phyloP scores from a whole-genome alignment of 441 rosid genomes.

The Theobroma grandiflorum region DNA sequence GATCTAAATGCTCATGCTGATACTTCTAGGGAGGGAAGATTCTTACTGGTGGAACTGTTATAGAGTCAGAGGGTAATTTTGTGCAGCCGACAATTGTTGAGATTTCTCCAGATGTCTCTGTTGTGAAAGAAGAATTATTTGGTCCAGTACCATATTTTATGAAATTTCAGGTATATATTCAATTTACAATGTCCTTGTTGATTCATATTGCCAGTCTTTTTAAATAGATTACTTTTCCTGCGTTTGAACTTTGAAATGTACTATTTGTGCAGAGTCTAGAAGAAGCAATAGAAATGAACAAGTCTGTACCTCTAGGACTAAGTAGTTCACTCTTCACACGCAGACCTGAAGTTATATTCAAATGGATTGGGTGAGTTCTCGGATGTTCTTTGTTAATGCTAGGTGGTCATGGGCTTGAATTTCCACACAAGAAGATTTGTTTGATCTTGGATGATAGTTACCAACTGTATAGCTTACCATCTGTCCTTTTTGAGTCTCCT shows the following conservation, averaged over 20 bases:
- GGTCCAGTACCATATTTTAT: slow-evolving; percentile 86
- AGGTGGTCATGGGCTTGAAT: too few species aligned
- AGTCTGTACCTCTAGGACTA: slow-evolving; percentile 90
- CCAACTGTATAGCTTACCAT: too few species aligned
- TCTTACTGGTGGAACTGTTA: slow-evolving; percentile 73
- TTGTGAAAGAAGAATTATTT: slow-evolving; percentile 89
- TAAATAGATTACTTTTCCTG: neutral
- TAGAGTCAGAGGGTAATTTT: slow-evolving; percentile 80
- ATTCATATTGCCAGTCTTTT: neutral
- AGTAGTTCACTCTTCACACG: slow-evolving; percentile 91
- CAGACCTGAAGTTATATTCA: slow-evolving; percentile 75
- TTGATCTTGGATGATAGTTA: too few species aligned
- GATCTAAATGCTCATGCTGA: too few species aligned
- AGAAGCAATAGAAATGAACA: slow-evolving; percentile 88
- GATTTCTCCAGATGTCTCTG: slow-evolving; percentile 67
- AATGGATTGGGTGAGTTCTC: slow-evolving; percentile 80
- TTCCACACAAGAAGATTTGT: too few species aligned
- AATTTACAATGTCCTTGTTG: neutral
- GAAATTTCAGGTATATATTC: slow-evolving; percentile 91
- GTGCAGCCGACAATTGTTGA: slow-evolving; percentile 91
- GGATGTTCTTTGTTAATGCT: too few species aligned
- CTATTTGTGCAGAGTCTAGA: slow-evolving; percentile 58
- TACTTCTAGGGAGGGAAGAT: slow-evolving; percentile 82
- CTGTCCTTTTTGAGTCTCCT: too few species aligned
- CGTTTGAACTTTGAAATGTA: neutral